Conservation (phyloP, 306 rosid species). For the Sphenostylis stenocarpa region DNA sequence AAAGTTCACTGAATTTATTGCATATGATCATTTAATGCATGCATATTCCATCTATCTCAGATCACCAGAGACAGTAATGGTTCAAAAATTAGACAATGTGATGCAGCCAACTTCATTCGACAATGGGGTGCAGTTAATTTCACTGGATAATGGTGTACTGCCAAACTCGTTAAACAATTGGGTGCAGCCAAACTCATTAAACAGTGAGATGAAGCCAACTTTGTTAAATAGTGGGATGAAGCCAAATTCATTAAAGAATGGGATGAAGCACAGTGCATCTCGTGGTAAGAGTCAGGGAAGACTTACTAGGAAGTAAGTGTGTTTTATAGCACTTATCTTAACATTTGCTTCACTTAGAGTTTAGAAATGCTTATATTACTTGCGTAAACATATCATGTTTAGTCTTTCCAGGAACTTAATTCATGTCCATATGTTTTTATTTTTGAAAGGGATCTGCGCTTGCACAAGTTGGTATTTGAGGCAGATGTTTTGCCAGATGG, state of each 20-base stretch:
- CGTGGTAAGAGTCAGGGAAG: slow-evolving; percentile 75
- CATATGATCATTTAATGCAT: neutral
- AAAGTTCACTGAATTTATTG: slow-evolving; percentile 11
- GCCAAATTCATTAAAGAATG: slow-evolving; percentile 34
- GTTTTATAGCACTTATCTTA: slow-evolving; percentile 11
- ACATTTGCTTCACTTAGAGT: neutral
- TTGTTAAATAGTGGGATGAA: slow-evolving; percentile 25
- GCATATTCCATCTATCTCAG: slow-evolving; percentile 37
- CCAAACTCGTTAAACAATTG: slow-evolving; percentile 31
- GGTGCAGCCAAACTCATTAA: slow-evolving; percentile 28
- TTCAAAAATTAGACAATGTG: slow-evolving; percentile 35
- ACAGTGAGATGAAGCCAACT: neutral
- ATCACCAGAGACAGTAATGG: slow-evolving; percentile 44
- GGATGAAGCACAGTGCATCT: slow-evolving; percentile 54
- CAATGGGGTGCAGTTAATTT: neutral
- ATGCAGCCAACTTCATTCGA: slow-evolving; percentile 35
- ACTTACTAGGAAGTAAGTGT: slow-evolving; percentile 77
- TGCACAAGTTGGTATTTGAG: slow-evolving; percentile 90
- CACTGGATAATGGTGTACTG: slow-evolving; percentile 32
- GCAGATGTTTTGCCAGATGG: slow-evolving; percentile 80
- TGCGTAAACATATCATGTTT: neutral
- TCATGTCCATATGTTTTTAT: neutral
- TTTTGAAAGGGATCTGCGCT: slow-evolving; percentile 69
- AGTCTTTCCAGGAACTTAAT: slow-evolving; percentile 8
- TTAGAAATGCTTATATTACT: neutral